Evolutionary conservation across 2,329 filamentous ascomycete species (phyloP).

Genomic region (Xylariaceae sp.): DNA sequence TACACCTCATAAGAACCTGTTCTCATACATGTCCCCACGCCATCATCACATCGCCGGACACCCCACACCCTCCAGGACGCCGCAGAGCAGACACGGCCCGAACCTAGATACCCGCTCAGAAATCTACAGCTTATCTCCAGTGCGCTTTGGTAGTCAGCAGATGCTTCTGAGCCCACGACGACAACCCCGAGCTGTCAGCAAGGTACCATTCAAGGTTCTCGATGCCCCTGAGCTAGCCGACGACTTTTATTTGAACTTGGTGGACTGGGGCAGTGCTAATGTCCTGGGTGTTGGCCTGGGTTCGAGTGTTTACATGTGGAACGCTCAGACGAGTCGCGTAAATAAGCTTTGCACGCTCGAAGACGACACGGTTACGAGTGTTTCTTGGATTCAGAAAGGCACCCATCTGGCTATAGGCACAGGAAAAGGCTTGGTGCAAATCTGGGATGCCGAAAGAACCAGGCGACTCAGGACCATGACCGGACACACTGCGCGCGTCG

Average conservation of each 20-base stretch:
- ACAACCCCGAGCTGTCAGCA: constrained; percentile 84
- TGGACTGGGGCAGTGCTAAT: constrained; percentile 96
- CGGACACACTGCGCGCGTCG: constrained; percentile 88
- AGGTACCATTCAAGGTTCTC: constrained; percentile 95
- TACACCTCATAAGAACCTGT: constrained; percentile 95
- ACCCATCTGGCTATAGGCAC: constrained; percentile 95
- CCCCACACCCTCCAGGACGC: constrained; percentile 83
- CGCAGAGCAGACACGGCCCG: constrained; percentile 79
- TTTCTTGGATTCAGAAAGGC: constrained; percentile 97
- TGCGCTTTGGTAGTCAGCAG: constrained; percentile 86
- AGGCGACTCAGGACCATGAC: constrained; percentile 92
- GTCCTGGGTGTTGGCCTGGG: constrained; percentile 89
- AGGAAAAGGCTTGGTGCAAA: constrained; percentile 89
- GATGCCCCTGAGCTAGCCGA: constrained; percentile 95
- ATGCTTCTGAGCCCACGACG: constrained; percentile 89
- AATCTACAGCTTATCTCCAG: constrained; percentile 91
- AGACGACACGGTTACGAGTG: constrained; percentile 92
- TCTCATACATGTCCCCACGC: constrained; percentile 79
- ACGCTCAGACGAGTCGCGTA: constrained; percentile 83
- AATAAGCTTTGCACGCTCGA: constrained; percentile 90
- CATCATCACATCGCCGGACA: constrained; percentile 71
- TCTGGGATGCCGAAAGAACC: constrained; percentile 90
- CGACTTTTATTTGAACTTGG: constrained; percentile 95
- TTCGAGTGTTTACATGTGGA: constrained; percentile 97
- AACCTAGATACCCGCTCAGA: constrained; percentile 89